Conservation (phyloP, 306 rosid genomes). For the Dicorynia guianensis region DNA sequence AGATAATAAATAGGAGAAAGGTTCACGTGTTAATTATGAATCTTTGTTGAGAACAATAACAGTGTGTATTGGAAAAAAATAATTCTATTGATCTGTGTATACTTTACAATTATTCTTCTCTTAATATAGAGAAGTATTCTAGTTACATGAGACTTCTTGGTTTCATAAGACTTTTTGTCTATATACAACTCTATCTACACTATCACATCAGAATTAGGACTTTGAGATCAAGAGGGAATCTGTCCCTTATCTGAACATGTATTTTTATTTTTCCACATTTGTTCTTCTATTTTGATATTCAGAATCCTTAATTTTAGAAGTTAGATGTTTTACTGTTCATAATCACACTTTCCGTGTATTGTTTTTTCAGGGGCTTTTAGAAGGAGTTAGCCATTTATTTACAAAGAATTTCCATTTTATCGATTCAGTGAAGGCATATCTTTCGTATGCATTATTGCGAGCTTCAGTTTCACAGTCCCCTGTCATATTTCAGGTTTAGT, state of each 20-base stretch:
- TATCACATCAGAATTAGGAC: no score
- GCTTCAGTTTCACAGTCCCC: conserved; percentile 96
- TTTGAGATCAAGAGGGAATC: no score
- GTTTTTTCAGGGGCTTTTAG: conserved; percentile 88
- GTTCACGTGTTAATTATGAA: conserved; percentile 19
- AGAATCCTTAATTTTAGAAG: conserved; percentile 21
- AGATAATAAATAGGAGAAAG: conserved; percentile 11
- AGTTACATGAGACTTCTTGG: no score
- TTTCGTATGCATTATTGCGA: conserved; percentile 92
- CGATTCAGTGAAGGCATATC: conserved; percentile 99
- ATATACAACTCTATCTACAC: no score
- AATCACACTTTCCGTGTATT: conserved; percentile 32
- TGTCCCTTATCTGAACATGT: no score
- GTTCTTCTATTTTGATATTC: conserved; percentile 32
- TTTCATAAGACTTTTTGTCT: no score
- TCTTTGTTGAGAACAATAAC: no score
- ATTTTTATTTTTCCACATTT: no score
- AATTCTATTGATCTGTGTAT: no score
- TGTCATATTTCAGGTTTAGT: conserved; percentile 91
- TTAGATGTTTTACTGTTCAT: conserved; percentile 33
- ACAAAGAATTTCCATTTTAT: conserved; percentile 96
- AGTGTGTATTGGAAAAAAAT: no score
- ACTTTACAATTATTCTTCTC: no score
- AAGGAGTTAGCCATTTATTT: conserved; percentile 94
- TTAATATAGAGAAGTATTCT: no score